Base-by-base conservation (phyloP, 805 yeast species). In the Candida oleophila region DNA sequence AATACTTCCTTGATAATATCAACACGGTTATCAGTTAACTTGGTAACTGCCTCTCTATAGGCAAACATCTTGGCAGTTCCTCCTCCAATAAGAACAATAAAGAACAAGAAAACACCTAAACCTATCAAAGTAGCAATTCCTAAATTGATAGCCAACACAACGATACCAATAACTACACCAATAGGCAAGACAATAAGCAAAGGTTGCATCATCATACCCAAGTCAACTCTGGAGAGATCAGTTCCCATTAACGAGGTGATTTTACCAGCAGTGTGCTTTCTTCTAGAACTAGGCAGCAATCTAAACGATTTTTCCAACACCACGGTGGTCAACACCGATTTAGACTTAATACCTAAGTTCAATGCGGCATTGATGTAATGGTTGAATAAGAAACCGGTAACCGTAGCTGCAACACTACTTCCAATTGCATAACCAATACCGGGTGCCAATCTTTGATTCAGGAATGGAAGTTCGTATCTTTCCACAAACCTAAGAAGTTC, bases 181-280 rank as follows among this genome's bases (percentile, higher is more conserved):
- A 85, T 69, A 0, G 91, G 89, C 58, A 87, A 78, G 12, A 82
- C 71, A 54, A 84, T 64, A 19, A 84, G 59, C 57, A 83, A 81
- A 3, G 87, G 86, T 56, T 83, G 81, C 52, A 83, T 85, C 3
- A 80, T 81, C n/a, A 82, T 63, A 7, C 90, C 89, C 53, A 87
- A 75, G 63, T 89, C 96, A 30, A 90, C 75, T 58, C 96, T 80
- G 14, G 91, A 78, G 34, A 89, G 69, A 61, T 90, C 97, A 2
- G 95, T 83, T 50, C 94, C 87, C 61, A 89, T 78, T 61, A 89
- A 66, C 8, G 90, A 82, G 25, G 96, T 87, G 47, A 90, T 77
- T 49, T 78, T 81, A 38, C 92, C 85, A 21, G 81, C 74, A 1
- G 96, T 83, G 57, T 68, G 87, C 49, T 76, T 70, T 51, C 77